These are phyloP conservation scores for Vigna mungo DNA, from an alignment of 306 rosid genomes.

Conservation along the genomic window DNA sequence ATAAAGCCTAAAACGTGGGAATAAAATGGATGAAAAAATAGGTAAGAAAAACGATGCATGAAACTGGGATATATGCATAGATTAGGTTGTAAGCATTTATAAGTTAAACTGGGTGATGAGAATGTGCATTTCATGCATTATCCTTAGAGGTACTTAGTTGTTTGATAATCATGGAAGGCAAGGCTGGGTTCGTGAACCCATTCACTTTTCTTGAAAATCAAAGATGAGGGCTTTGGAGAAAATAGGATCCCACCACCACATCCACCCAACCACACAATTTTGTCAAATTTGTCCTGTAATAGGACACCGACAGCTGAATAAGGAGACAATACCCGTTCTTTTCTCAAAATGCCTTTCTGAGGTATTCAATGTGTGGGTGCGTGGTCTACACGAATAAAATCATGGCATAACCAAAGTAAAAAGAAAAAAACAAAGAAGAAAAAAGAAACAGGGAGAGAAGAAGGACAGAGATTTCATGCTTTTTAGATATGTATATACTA, in stretches of 20 bases:
- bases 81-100: background rate
- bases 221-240: constrained; percentile 41
- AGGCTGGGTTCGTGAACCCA: constrained; percentile 40
- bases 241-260: constrained; percentile 42
- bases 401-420: constrained; percentile 8
- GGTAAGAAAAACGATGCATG: background rate
- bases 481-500: background rate
- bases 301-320: constrained; percentile 49
- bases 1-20: background rate
- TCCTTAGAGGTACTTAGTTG: constrained; percentile 1
- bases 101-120: background rate
- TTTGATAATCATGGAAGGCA: constrained; percentile 35
- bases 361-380: constrained; percentile 16
- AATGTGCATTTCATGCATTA: constrained; percentile 23
- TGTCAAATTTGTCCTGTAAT: constrained; percentile 49
- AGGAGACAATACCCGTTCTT: constrained; percentile 48
- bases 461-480: background rate
- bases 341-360: constrained; percentile 44
- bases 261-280: constrained; percentile 37
- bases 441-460: background rate
- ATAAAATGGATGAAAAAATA: background rate
- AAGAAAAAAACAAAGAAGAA: background rate
- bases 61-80: constrained; percentile 1
- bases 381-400: constrained; percentile 26
- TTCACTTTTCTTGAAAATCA: constrained; percentile 33